A percentile compares a stretch with the other conserved stretches of the same genome.
These are phyloP conservation scores for Allantophomopsis cytisporea DNA, from an alignment of 2,329 filamentous ascomycete genomes.

Conservation along the genomic window DNA sequence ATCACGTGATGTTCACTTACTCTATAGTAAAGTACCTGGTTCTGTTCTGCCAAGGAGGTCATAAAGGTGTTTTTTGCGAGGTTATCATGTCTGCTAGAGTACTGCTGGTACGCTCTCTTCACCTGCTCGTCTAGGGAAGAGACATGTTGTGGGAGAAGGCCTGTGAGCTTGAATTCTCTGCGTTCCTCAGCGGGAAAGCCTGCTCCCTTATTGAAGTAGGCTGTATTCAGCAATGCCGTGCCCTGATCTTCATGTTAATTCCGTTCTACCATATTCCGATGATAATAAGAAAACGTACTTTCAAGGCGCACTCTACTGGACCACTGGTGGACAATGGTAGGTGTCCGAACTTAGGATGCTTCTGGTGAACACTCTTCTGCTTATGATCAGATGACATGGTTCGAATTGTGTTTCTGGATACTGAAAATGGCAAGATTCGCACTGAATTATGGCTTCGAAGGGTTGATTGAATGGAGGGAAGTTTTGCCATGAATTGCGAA, in stretches of 20 bases:
- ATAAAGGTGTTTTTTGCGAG: constrained; percentile 82
- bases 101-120: constrained; percentile 69
- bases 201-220: constrained; percentile 74
- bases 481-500: too few species aligned
- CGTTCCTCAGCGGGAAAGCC: constrained; percentile 62
- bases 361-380: constrained; percentile 9
- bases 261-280: too few species aligned
- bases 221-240: constrained; percentile 43
- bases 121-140: constrained; percentile 69
- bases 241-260: constrained; percentile 16
- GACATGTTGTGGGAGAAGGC: constrained; percentile 57
- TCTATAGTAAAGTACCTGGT: constrained; percentile 68
- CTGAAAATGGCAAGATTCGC: background rate
- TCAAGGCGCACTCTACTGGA: constrained; percentile 32
- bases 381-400: constrained; percentile 10
- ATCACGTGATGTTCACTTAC: constrained; percentile 24
- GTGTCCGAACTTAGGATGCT: constrained; percentile 24
- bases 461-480: too few species aligned
- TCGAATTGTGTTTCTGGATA: background rate
- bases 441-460: too few species aligned
- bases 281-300: too few species aligned
- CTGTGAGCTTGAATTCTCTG: constrained; percentile 52
- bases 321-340: constrained; percentile 33
- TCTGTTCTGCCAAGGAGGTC: constrained; percentile 75
- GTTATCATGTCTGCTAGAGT: constrained; percentile 43